Conservation (phyloP, 2,329 filamentous ascomycete species). For the Exophiala calicioides region DNA sequence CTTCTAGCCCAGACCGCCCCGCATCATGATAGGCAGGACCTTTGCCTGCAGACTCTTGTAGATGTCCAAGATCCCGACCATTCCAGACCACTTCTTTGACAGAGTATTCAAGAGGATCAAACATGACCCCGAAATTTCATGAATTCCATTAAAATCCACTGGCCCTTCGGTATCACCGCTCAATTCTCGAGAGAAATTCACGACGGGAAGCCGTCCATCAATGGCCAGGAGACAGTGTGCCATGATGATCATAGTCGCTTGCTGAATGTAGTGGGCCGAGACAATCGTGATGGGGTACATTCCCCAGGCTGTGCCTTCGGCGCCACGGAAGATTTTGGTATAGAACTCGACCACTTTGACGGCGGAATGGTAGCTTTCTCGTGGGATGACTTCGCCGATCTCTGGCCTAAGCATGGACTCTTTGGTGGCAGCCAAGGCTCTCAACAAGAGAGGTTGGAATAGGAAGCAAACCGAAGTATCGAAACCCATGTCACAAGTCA, state of each 20-base stretch:
- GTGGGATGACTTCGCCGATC: constrained; percentile 26
- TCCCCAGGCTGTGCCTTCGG: constrained; percentile 33
- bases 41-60: constrained; percentile 33
- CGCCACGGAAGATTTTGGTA: constrained; percentile 35
- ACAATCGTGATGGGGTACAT: constrained; percentile 37
- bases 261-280: constrained; percentile 37
- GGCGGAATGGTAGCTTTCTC: constrained; percentile 36
- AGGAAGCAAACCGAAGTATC: constrained; percentile 37
- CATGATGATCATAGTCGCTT: constrained; percentile 36
- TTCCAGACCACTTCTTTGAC: constrained; percentile 32
- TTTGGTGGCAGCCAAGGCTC: constrained; percentile 29
- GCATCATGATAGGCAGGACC: constrained; percentile 30
- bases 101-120: constrained; percentile 30
- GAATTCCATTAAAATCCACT: constrained; percentile 32
- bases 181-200: constrained; percentile 29
- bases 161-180: constrained; percentile 25
- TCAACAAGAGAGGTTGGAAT: constrained; percentile 36
- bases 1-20: constrained; percentile 20
- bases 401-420: constrained; percentile 24
- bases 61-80: constrained; percentile 33
- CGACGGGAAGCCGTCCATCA: constrained; percentile 31
- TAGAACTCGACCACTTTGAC: constrained; percentile 35
- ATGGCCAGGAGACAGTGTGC: constrained; percentile 36
- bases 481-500: constrained; percentile 38
- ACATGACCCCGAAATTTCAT: constrained; percentile 32